Evolutionary conservation across 139 green algal genomes (phyloP).

Genomic region (Chlorella sp.): DNA sequence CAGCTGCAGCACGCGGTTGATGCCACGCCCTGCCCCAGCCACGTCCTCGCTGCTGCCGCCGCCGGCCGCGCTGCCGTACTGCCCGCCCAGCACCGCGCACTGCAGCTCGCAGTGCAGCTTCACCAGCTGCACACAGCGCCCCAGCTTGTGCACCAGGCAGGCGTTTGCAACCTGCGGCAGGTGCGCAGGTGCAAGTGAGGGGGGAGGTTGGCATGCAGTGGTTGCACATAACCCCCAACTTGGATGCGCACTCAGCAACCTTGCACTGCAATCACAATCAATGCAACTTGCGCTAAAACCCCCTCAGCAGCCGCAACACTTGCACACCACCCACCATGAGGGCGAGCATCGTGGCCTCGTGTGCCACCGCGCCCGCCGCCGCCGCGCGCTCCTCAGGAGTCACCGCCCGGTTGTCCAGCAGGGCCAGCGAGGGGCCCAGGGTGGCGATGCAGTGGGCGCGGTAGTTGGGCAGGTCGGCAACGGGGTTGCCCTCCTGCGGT

Average conservation of each 20-base stretch:
- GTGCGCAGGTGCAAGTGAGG: no score
- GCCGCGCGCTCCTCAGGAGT: slow-evolving; percentile 54
- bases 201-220: no score
- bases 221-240: no score
- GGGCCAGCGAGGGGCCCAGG: slow-evolving; percentile 17
- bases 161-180: slow-evolving; percentile 60
- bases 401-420: slow-evolving; percentile 70
- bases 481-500: slow-evolving; percentile 66
- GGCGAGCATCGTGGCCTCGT: slow-evolving; percentile 64
- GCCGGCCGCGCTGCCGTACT: background rate
- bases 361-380: slow-evolving; percentile 45
- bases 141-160: slow-evolving; percentile 81
- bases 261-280: no score
- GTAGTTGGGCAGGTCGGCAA: slow-evolving; percentile 69
- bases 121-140: slow-evolving; percentile 53
- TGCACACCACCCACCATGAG: slow-evolving; percentile 48
- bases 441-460: slow-evolving; percentile 48
- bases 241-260: no score
- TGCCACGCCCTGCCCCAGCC: background rate
- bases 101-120: slow-evolving; percentile 76
- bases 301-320: no score
- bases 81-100: slow-evolving; percentile 25
- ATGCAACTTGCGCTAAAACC: no score
- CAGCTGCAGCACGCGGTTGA: slow-evolving; percentile 57
- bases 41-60: background rate